phyloP scores from a whole-genome alignment of 176 grass and related monocot genomes.

The Musa schizocarpa region DNA sequence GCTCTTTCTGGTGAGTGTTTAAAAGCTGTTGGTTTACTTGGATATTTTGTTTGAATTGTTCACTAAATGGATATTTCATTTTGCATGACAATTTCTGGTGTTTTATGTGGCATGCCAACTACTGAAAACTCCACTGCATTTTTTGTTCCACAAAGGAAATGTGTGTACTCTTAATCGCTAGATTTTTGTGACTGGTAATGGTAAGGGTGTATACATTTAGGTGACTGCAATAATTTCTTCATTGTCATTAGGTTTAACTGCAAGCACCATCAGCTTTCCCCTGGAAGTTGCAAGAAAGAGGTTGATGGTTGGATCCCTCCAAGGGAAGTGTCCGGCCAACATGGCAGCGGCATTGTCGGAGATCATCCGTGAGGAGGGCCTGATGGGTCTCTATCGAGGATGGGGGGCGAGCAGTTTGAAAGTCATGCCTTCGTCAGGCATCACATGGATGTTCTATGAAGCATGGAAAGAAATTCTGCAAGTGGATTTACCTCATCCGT shows the following conservation, averaged over 20 bases:
- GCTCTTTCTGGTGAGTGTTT: slow-evolving; percentile 61
- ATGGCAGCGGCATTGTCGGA: slow-evolving; percentile 59
- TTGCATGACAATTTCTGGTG: too few species aligned
- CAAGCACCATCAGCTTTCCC: slow-evolving; percentile 87
- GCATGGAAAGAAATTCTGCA: slow-evolving; percentile 86
- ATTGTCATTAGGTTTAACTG: slow-evolving; percentile 40
- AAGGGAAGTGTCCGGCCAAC: slow-evolving; percentile 59
- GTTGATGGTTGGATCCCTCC: slow-evolving; percentile 68
- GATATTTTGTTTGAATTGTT: neutral
- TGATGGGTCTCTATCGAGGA: slow-evolving; percentile 60
- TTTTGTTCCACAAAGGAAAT: too few species aligned
- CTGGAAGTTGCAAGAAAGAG: slow-evolving; percentile 86
- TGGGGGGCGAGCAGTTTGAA: slow-evolving; percentile 78
- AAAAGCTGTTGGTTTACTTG: neutral
- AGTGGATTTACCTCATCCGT: neutral
- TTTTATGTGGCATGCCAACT: too few species aligned
- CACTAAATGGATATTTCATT: too few species aligned
- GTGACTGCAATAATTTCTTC: neutral
- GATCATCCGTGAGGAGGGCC: slow-evolving; percentile 54
- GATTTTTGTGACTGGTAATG: too few species aligned
- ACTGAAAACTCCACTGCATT: too few species aligned
- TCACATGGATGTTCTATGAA: slow-evolving; percentile 97
- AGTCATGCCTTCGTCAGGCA: slow-evolving; percentile 80
- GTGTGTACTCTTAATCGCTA: too few species aligned
- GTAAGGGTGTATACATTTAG: neutral